Evolutionary conservation across 73 alveolate genomes (phyloP), one percentile per base, ranked within the genome.

Genomic region (Diophrys sp.): DNA sequence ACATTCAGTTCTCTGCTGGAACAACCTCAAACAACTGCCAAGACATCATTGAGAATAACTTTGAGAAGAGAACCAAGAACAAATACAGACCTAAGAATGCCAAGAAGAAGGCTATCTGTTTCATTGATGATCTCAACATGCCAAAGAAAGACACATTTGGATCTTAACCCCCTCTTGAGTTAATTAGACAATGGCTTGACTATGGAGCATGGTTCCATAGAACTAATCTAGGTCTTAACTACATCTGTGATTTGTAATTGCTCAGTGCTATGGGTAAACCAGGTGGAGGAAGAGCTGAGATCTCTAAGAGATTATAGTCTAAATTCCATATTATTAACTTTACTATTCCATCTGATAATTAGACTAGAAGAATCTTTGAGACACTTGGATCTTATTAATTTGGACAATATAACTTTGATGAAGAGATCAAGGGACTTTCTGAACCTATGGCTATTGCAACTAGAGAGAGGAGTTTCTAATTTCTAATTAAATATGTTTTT

Each of bases 251-350:
- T 75, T 89, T 96, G 33, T 86, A 94, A 81, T 94, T 97, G 32
- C 91, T 97, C 28, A 92, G 98, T 23, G 99, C 99, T 23, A 98
- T 98, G 99, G 99, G 99, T 0, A 99, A 99, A 0, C 99, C 99
- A 5, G 99, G 99, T 29, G 99, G 99, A 30, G 99, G 99, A 33
- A 91, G 98, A 68, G 95, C 99, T n/a, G 96, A 91, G 90, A 94
- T 98, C 72, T 96, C 99, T 24, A 98, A 99, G 56, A 78, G 99
- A 74, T 87, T 98, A 80, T 86, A 89, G 91, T 80, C 99, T 44
- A 99, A 98, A 82, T 90, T 98, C 82, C 89, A 90, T 83, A 83
- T 96, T 73, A 91, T 96, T 5, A 93, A 99, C 56, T 95, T 95
- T 79, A 78, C 79, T 1, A n/a, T 73, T 33, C 73, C 71, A 8